Conservation (phyloP, 306 rosid genomes). For the Hippophae tibetana region DNA sequence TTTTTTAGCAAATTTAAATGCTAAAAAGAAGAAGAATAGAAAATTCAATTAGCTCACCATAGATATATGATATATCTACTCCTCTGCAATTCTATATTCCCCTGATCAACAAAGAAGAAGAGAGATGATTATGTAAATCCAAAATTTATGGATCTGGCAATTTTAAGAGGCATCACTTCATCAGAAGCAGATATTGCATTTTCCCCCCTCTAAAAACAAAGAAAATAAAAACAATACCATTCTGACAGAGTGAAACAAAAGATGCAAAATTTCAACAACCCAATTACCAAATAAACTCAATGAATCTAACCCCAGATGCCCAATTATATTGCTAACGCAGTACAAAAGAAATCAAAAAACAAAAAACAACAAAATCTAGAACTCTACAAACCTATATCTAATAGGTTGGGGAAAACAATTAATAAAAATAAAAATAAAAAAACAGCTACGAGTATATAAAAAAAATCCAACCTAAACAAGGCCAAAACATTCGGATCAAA, state of each 20-base stretch:
- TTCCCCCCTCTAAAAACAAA: background rate
- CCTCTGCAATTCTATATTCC: slow-evolving; percentile 31
- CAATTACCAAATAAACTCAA: slow-evolving; percentile 7
- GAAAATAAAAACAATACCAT: background rate
- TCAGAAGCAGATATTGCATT: slow-evolving; percentile 9
- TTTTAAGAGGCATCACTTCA: slow-evolving; percentile 9
- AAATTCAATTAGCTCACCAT: slow-evolving; percentile 52
- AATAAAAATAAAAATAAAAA: slow-evolving; percentile 2
- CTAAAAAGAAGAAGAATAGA: background rate
- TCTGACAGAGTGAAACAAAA: slow-evolving; percentile 6
- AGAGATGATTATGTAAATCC: slow-evolving; percentile 24
- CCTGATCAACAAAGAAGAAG: slow-evolving; percentile 44
- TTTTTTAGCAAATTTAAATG: too few species aligned
- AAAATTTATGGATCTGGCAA: slow-evolving; percentile 34
- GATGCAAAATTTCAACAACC: slow-evolving; percentile 17
- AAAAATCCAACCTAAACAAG: slow-evolving; percentile 13
- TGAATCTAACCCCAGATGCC: slow-evolving; percentile 22
- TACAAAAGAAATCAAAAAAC: background rate
- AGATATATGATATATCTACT: slow-evolving; percentile 14
- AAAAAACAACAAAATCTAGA: slow-evolving; percentile 8
- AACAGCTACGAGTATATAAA: slow-evolving; percentile 2
- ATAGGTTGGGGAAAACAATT: background rate
- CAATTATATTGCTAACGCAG: slow-evolving; percentile 8
- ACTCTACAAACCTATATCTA: slow-evolving; percentile 10
- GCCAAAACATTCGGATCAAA: slow-evolving; percentile 32